phyloP scores from a whole-genome alignment of 306 rosid species.

The Dryas octopetala region DNA sequence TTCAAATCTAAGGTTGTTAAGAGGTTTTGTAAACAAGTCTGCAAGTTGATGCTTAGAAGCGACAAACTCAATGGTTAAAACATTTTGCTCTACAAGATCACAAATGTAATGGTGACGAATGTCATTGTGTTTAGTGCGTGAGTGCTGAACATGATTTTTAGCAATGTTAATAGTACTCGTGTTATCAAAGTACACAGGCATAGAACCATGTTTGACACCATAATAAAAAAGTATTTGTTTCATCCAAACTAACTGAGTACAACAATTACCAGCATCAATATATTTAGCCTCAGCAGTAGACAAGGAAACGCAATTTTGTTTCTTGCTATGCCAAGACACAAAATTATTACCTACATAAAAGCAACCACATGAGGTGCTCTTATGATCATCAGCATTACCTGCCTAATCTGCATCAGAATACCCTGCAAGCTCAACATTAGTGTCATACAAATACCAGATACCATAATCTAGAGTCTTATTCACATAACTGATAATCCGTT shows the following conservation, averaged over 20 bases:
- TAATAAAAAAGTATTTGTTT: no score
- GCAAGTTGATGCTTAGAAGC: no score
- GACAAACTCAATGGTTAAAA: background rate
- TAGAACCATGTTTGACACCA: background rate
- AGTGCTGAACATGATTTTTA: background rate
- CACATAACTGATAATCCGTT: background rate
- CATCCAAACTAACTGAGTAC: background rate
- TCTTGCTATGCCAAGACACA: no score
- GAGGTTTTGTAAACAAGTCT: no score
- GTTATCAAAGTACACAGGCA: background rate
- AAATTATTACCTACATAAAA: no score
- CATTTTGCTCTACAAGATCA: background rate
- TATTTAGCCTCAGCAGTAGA: background rate
- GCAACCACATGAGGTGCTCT: no score
- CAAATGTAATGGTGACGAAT: background rate
- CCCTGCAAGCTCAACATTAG: no score
- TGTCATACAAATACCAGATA: fast-evolving
- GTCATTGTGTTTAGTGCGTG: background rate
- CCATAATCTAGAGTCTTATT: fast-evolving
- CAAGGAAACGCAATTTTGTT: no score
- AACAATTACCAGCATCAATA: background rate
- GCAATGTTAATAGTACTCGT: background rate
- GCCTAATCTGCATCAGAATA: no score
- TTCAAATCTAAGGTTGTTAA: no score
- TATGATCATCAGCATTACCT: no score